phyloP scores from a whole-genome alignment of 1,284 basidiomycete genomes.

The Boletus putidus region DNA sequence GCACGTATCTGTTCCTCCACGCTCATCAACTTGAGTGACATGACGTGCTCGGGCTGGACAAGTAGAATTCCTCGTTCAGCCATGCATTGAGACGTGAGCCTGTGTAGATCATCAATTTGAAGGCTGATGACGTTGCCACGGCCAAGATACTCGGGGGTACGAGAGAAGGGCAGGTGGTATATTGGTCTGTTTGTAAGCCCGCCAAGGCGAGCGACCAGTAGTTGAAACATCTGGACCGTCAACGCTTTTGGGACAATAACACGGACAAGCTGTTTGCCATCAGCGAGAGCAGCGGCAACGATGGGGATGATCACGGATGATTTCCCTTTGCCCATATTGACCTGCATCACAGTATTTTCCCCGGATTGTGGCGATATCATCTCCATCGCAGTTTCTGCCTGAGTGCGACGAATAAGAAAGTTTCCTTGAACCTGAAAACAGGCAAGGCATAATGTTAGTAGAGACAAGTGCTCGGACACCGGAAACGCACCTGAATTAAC shows the following conservation, averaged over 20 bases:
- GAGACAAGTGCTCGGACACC: too few relatives aligned
- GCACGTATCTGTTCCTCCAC: conserved; percentile 19
- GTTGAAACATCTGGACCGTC: conserved; percentile 47
- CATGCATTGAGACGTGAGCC: conserved; percentile 42
- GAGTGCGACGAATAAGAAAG: conserved; percentile 43
- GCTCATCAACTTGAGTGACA: conserved; percentile 39
- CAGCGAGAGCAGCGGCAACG: conserved; percentile 43
- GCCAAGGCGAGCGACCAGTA: conserved; percentile 46
- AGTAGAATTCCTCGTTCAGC: conserved; percentile 44
- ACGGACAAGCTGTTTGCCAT: conserved; percentile 46
- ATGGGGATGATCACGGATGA: conserved; percentile 47
- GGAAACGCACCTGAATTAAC: conserved; percentile 41
- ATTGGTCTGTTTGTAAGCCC: conserved; percentile 49
- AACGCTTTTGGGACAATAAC: conserved; percentile 51
- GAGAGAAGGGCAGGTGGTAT: conserved; percentile 51
- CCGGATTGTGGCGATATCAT: conserved; percentile 46
- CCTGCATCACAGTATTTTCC: neutral
- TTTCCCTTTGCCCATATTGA: conserved; percentile 5
- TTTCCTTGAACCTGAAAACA: conserved; percentile 44
- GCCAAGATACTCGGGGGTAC: conserved; percentile 11
- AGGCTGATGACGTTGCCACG: too few relatives aligned
- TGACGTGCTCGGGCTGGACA: conserved; percentile 51
- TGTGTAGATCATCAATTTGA: conserved; percentile 23
- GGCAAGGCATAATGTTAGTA: neutral
- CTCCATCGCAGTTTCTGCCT: conserved; percentile 42